Conservation (phyloP, 2,329 filamentous ascomycete species). For the Aureobasidium leucospermi region DNA sequence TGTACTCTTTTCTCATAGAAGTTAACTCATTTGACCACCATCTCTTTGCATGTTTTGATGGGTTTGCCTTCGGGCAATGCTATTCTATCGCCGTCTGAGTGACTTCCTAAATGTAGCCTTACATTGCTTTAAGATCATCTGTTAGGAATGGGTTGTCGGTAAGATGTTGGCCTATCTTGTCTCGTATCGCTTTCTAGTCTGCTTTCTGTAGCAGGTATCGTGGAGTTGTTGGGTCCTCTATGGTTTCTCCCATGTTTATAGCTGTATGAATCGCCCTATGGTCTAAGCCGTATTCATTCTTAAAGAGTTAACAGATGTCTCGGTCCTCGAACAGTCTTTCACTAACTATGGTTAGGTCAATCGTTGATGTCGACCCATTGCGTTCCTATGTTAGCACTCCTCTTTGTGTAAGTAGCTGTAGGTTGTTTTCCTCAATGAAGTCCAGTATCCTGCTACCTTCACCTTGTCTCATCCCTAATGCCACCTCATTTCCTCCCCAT, state of each 20-base stretch:
- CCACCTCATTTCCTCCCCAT: not conserved
- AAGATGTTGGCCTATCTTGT: not conserved
- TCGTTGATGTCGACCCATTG: too few relatives aligned
- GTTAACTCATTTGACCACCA: slow-evolving; percentile 22
- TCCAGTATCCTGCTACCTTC: slow-evolving; percentile 18
- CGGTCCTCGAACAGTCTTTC: not conserved
- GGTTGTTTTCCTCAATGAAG: not conserved
- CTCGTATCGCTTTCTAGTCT: slow-evolving; percentile 4
- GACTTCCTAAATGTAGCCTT: slow-evolving; percentile 3
- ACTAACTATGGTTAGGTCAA: not conserved
- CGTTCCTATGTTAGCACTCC: not conserved
- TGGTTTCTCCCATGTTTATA: not conserved
- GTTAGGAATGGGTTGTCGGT: not conserved
- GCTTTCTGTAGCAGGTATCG: slow-evolving; percentile 4
- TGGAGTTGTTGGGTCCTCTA: not conserved
- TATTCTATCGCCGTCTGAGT: slow-evolving; percentile 16
- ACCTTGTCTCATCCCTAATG: not conserved
- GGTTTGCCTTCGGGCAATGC: slow-evolving; percentile 21
- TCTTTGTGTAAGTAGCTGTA: not conserved
- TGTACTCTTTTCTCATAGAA: not conserved
- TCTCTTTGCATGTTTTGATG: slow-evolving; percentile 24
- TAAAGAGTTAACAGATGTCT: not conserved
- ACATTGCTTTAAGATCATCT: slow-evolving; percentile 2
- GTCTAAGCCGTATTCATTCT: slow-evolving; percentile 8
- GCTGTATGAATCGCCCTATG: slow-evolving; percentile 3